phyloP scores from a whole-genome alignment of 164 flowering plant genomes.

The grape (Vitis vinifera) region ASM3070453v1 NC_081813.1:4312001-4312500 shows the following conservation, averaged over 20 bases:
- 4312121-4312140: conserved; percentile 53
- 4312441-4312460: conserved; percentile 75
- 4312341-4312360: background rate
- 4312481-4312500: conserved; percentile 20
- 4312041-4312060: no score
- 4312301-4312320: background rate
- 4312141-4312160: conserved; percentile 63
- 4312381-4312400: conserved; percentile 36
- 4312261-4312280: background rate
- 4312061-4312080: no score
- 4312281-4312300: background rate
- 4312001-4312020: no score
- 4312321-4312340: background rate
- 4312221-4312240: conserved; percentile 74
- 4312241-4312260: conserved; percentile 59
- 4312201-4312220: conserved; percentile 69
- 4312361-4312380: conserved; percentile 44
- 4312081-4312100: background rate
- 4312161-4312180: conserved; percentile 64
- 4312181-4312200: conserved; percentile 42
- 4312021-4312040: no score
- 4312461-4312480: conserved; percentile 52
- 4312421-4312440: conserved; percentile 63
- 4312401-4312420: conserved; percentile 53
- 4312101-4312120: background rate